A percentile compares a stretch with the other conserved stretches of the same genome.
phyloP scores from a whole-genome alignment of 805 yeast genomes.

The Yamadazyma laniorum region DNA sequence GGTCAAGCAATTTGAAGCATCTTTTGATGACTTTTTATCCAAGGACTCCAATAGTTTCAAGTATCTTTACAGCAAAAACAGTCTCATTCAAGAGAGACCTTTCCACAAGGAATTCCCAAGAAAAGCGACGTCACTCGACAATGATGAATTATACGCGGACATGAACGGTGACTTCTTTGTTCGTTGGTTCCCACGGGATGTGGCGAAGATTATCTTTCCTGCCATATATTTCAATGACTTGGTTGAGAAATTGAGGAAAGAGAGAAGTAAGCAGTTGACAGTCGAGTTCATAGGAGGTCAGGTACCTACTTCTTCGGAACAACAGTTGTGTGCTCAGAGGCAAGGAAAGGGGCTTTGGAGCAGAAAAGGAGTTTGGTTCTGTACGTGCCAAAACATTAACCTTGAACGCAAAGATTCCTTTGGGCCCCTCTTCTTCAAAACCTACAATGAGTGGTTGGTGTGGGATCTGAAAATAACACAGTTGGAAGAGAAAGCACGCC shows the following conservation, averaged over 20 bases:
- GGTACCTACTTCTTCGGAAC: conserved; percentile 19
- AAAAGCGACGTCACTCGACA: conserved; percentile 19
- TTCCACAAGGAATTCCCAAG: conserved; percentile 19
- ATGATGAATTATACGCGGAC: conserved; percentile 16
- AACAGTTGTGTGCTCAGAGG: conserved; percentile 11
- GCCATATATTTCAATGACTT: conserved; percentile 20
- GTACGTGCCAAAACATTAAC: conserved; percentile 15
- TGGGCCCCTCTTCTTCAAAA: conserved; percentile 16
- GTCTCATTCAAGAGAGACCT: conserved; percentile 14
- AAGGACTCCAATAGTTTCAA: conserved; percentile 13
- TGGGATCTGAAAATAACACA: conserved; percentile 16
- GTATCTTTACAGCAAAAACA: conserved; percentile 12
- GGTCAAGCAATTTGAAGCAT: not conserved
- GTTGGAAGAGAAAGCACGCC: conserved; percentile 7
- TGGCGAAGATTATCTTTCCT: conserved; percentile 18
- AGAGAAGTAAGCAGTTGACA: conserved; percentile 5
- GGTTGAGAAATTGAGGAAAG: conserved; percentile 12
- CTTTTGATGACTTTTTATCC: conserved; percentile 13
- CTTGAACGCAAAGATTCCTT: conserved; percentile 10
- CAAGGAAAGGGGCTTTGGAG: conserved; percentile 19
- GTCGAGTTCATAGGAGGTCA: conserved; percentile 16
- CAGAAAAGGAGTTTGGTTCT: conserved; percentile 20
- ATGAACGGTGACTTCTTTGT: conserved; percentile 17
- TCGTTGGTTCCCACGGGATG: conserved; percentile 19
- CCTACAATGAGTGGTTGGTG: conserved; percentile 19